phyloP scores from a whole-genome alignment of 176 grass and related monocot genomes.

The Otatea glauca region DNA sequence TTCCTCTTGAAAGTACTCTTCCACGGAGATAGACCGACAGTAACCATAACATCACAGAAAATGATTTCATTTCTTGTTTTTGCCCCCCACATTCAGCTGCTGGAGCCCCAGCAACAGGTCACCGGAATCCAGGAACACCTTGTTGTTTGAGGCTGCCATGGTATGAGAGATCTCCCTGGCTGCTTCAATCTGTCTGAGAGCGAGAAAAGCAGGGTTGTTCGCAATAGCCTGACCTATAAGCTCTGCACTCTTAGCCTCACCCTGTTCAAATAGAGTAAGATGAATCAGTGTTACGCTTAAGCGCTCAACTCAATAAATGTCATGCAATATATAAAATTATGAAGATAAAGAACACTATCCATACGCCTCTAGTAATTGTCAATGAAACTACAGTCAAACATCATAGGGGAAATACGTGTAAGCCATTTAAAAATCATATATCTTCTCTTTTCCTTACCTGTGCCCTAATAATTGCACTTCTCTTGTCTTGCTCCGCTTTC shows the following conservation, averaged over 20 bases:
- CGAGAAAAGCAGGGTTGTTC: constrained; percentile 83
- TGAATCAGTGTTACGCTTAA: neutral
- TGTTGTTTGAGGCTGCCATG: constrained; percentile 76
- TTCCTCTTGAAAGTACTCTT: constrained; percentile 33
- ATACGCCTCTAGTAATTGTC: neutral
- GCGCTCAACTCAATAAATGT: neutral
- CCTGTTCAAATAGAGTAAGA: constrained; percentile 53
- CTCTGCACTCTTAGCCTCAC: constrained; percentile 91
- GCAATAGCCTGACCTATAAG: constrained; percentile 83
- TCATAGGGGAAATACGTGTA: neutral
- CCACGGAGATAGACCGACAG: neutral
- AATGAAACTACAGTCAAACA: constrained; percentile 16
- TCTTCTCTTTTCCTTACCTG: constrained; percentile 51
- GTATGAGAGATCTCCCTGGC: constrained; percentile 84
- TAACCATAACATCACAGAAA: neutral
- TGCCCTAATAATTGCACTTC: constrained; percentile 73
- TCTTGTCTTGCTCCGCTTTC: constrained; percentile 90
- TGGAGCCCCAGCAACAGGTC: constrained; percentile 85
- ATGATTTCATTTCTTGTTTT: constrained; percentile 51
- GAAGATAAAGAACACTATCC: neutral
- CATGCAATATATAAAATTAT: neutral
- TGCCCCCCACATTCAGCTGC: constrained; percentile 46
- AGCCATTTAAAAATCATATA: neutral
- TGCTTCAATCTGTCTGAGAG: constrained; percentile 82
- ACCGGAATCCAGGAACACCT: constrained; percentile 74